Evolutionary conservation across 768 basidiomycete genomes (phyloP).

Genomic region (Suillus decipiens): DNA sequence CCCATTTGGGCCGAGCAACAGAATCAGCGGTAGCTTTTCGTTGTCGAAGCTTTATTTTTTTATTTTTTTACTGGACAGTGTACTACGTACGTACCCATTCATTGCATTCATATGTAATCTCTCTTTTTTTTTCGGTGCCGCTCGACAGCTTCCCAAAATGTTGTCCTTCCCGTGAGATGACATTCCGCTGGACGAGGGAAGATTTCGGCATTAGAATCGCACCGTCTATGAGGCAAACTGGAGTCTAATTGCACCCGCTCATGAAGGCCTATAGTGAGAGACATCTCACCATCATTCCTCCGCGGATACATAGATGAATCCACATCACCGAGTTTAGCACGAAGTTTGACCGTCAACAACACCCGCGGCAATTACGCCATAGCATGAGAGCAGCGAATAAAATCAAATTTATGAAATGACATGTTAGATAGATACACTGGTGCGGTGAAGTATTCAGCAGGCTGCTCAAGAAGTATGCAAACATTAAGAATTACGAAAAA

Average conservation of each 20-base stretch:
- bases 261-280: background rate
- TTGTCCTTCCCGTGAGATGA: background rate
- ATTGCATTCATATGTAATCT: background rate
- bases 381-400: background rate
- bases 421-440: slow-evolving; percentile 4
- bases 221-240: background rate
- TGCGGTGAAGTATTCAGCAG: slow-evolving; percentile 4
- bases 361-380: background rate
- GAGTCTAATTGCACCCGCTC: background rate
- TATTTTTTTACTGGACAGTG: background rate
- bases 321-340: background rate
- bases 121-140: background rate
- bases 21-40: slow-evolving; percentile 16
- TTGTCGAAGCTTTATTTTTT: background rate
- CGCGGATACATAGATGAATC: background rate
- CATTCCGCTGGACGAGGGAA: background rate
- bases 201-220: background rate
- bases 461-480: slow-evolving; percentile 6
- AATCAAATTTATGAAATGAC: slow-evolving; percentile 3
- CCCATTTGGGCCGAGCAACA: slow-evolving; percentile 36
- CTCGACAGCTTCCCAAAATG: background rate
- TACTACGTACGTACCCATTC: background rate
- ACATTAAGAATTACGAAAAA: slow-evolving; percentile 6
- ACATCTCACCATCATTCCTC: background rate
- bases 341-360: background rate